Conservation (phyloP, 129 eudicot species). For the Chrysanthemum lavandulifolium region DNA sequence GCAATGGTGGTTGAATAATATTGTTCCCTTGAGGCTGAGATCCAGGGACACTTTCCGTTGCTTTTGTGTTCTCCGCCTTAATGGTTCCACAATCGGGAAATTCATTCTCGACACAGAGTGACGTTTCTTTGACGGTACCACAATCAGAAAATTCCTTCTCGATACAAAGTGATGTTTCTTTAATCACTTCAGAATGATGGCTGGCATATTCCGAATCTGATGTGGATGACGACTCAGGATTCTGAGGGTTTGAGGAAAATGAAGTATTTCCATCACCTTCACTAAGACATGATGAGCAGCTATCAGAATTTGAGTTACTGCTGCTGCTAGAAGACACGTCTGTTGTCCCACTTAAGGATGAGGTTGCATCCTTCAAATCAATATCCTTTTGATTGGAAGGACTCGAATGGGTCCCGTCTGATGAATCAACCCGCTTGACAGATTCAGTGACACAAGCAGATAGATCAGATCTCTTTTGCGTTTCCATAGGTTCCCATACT, state of each 20-base stretch:
- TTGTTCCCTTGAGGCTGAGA: slow-evolving; percentile 42
- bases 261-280: slow-evolving; percentile 81
- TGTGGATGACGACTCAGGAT: slow-evolving; percentile 64
- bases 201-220: slow-evolving; percentile 77
- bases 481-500: slow-evolving; percentile 74
- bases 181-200: slow-evolving; percentile 58
- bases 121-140: neutral
- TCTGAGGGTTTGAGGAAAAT: slow-evolving; percentile 55
- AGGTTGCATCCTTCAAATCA: slow-evolving; percentile 31
- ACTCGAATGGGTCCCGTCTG: slow-evolving; percentile 1
- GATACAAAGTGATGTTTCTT: slow-evolving; percentile 44
- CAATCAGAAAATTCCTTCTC: slow-evolving; percentile 35
- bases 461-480: slow-evolving; percentile 53
- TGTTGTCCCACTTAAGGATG: slow-evolving; percentile 37
- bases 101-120: slow-evolving; percentile 28
- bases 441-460: slow-evolving; percentile 37
- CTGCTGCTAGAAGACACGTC: slow-evolving; percentile 41
- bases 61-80: slow-evolving; percentile 14
- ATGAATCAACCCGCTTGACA: slow-evolving; percentile 28
- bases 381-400: slow-evolving; percentile 20
- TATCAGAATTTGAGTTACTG: slow-evolving; percentile 64
- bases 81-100: slow-evolving; percentile 22
- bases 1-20: slow-evolving; percentile 47
- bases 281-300: slow-evolving; percentile 84
- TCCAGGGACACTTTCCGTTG: slow-evolving; percentile 26